These are phyloP conservation scores for Rheum nobile DNA, from an alignment of 148 eudicot genomes.

Conservation along the genomic window DNA sequence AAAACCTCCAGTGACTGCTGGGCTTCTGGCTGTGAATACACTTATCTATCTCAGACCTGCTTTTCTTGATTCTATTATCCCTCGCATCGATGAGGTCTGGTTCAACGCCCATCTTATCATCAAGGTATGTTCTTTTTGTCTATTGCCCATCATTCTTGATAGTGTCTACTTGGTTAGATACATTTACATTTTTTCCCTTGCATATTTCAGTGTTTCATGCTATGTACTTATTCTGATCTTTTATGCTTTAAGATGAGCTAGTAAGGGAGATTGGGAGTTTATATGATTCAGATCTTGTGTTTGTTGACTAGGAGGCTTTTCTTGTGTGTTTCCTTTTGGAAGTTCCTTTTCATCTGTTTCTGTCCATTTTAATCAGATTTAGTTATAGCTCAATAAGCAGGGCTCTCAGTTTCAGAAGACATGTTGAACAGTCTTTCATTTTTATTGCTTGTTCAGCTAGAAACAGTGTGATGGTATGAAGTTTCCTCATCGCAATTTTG, in stretches of 20 bases:
- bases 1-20: constrained; percentile 43
- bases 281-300: not conserved
- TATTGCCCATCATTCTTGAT: not conserved
- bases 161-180: not conserved
- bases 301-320: not conserved
- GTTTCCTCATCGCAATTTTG: not conserved
- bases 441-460: not conserved
- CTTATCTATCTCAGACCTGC: constrained; percentile 37
- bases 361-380: not conserved
- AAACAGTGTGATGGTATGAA: not conserved
- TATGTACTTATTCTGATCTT: not conserved
- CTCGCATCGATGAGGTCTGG: constrained; percentile 24
- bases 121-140: constrained; percentile 18
- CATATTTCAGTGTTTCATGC: not conserved
- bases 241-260: not conserved
- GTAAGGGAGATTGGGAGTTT: not conserved
- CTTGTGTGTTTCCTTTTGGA: not conserved
- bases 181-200: not conserved
- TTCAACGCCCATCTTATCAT: constrained; percentile 34
- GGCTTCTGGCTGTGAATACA: constrained; percentile 36
- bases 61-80: constrained; percentile 28
- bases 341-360: not conserved
- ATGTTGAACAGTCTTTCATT: not conserved
- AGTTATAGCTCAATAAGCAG: not conserved
- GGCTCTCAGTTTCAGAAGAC: not conserved